phyloP scores from a whole-genome alignment of 345 rosid species.

The Geranium rotundifolium region DNA sequence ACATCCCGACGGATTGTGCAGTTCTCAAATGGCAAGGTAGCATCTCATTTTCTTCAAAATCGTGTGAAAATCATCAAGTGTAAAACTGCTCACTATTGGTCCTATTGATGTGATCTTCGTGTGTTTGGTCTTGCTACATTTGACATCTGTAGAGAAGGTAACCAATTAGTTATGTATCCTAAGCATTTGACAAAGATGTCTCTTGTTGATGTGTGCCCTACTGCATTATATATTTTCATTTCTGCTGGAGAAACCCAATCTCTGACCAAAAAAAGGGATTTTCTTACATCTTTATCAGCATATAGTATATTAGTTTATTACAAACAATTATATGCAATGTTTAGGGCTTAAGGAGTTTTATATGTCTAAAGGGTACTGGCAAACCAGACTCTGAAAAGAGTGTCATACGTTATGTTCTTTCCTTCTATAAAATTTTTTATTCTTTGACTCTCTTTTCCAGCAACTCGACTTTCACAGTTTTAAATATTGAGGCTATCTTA shows the following conservation, averaged over 20 bases:
- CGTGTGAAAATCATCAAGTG: neutral
- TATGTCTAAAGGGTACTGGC: too few species aligned
- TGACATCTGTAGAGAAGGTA: neutral
- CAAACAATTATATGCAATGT: neutral
- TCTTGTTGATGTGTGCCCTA: neutral
- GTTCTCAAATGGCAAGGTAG: conserved; percentile 87
- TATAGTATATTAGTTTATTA: too few species aligned
- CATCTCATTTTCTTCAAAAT: conserved; percentile 1
- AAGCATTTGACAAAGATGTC: neutral
- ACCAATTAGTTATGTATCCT: neutral
- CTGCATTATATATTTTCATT: neutral
- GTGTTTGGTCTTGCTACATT: neutral
- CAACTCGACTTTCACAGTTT: neutral
- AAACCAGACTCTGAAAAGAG: too few species aligned
- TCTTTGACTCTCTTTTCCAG: neutral
- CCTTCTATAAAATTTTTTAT: neutral
- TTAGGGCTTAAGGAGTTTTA: neutral
- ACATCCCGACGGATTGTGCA: conserved; percentile 90
- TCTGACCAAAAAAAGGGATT: neutral
- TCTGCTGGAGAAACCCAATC: neutral
- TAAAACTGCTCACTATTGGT: neutral
- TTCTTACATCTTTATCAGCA: too few species aligned
- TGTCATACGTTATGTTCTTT: neutral
- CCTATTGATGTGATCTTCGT: neutral
- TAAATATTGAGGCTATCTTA: neutral